Conservation (phyloP, 495 filamentous ascomycete species). For the Daldinia caldariorum region DNA sequence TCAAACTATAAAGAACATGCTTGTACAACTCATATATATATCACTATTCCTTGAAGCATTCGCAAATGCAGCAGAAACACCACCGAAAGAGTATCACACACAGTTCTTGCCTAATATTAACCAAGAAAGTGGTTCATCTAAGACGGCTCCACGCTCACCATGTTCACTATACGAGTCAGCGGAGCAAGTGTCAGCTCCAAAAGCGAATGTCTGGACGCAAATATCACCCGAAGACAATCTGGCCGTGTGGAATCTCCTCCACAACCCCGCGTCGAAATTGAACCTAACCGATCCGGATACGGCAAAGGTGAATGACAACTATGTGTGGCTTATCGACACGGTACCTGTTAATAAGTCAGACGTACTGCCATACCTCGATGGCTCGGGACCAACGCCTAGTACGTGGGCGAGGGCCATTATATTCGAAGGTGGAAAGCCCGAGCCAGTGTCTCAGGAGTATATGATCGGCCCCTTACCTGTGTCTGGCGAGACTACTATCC, state of each 20-base stretch:
- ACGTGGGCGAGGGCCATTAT: constrained; percentile 62
- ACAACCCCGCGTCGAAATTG: constrained; percentile 44
- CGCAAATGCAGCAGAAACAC: constrained; percentile 2
- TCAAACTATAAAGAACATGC: constrained; percentile 8
- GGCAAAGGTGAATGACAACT: constrained; percentile 48
- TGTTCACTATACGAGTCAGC: constrained; percentile 35
- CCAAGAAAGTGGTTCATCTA: background rate
- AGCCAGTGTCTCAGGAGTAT: constrained; percentile 60
- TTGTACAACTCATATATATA: background rate
- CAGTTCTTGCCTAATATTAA: constrained; percentile 18
- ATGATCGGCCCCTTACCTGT: constrained; percentile 62
- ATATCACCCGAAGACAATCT: constrained; percentile 45
- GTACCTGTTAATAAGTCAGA: constrained; percentile 64
- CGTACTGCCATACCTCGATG: constrained; percentile 59
- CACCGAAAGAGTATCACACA: constrained; percentile 14
- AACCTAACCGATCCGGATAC: constrained; percentile 46
- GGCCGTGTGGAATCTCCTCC: constrained; percentile 47
- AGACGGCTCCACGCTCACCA: constrained; percentile 15
- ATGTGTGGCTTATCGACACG: constrained; percentile 58
- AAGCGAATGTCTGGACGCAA: constrained; percentile 46
- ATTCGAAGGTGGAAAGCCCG: constrained; percentile 53
- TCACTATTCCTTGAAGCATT: constrained; percentile 2
- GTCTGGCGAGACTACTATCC: constrained; percentile 47
- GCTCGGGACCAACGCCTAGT: constrained; percentile 49
- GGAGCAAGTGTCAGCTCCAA: constrained; percentile 36